A percentile compares a stretch with the other conserved stretches of the same genome.
Conservation (phyloP, 768 basidiomycete species). For the Podaxis mareebaensis region DNA sequence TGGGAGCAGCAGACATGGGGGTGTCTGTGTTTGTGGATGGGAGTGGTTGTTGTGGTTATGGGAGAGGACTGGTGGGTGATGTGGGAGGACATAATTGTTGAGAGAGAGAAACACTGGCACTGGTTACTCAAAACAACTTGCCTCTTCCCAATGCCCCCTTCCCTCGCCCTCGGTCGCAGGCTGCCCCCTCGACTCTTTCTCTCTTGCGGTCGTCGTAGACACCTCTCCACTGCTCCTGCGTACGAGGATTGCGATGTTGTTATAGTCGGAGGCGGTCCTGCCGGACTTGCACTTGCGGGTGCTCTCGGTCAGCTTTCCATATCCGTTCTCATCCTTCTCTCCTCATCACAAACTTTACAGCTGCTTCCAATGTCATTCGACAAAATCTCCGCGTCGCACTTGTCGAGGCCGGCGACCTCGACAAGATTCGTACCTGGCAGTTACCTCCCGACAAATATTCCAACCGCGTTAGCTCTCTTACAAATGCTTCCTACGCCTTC, state of each 20-base stretch:
- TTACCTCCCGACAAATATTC: conserved; percentile 58
- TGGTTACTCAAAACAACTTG: neutral
- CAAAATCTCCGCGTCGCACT: conserved; percentile 64
- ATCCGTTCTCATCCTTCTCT: neutral
- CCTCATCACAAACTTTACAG: conserved; percentile 34
- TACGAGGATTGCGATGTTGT: conserved; percentile 77
- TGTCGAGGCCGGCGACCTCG: conserved; percentile 80
- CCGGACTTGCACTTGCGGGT: conserved; percentile 85
- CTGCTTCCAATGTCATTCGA: conserved; percentile 50
- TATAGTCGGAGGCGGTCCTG: conserved; percentile 93
- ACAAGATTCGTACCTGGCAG: conserved; percentile 67
- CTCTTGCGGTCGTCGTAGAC: neutral
- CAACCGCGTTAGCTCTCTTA: conserved; percentile 86
- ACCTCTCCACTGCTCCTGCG: neutral
- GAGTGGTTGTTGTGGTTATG: neutral
- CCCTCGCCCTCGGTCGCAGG: neutral
- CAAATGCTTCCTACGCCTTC: conserved; percentile 68
- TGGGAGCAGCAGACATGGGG: conserved; percentile 49
- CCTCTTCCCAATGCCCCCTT: neutral
- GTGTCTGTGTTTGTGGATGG: neutral
- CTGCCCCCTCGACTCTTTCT: neutral
- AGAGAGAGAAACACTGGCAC: neutral
- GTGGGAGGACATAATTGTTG: neutral
- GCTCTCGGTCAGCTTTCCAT: conserved; percentile 64
- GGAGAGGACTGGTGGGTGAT: neutral